Evolutionary conservation across 78 protist genomes (phyloP).

Genomic region (Protostelium mycophagum): DNA sequence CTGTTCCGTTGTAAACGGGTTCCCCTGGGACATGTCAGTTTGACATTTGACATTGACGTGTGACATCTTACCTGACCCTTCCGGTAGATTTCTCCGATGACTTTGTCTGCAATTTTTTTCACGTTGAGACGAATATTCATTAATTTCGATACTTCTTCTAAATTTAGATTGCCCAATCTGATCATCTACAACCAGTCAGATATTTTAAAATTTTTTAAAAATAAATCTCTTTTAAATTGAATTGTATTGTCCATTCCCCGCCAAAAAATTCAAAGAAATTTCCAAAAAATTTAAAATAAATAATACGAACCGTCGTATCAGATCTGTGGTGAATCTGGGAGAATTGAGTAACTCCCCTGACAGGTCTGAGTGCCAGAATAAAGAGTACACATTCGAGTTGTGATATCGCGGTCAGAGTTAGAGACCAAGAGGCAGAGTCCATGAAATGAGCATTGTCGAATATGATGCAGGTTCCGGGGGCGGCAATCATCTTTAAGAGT

Average conservation of each 20-base stretch:
- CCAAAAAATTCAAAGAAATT: neutral
- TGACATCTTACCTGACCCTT: too few relatives aligned
- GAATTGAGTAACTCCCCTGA: conserved; percentile 30
- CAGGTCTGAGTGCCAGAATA: conserved; percentile 32
- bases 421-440: conserved; percentile 55
- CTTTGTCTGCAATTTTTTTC: neutral
- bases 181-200: neutral
- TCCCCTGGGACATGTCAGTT: too few relatives aligned
- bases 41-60: too few relatives aligned
- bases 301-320: neutral
- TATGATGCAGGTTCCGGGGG: conserved; percentile 24
- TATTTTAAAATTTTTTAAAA: neutral
- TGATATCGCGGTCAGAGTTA: conserved; percentile 12
- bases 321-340: conserved; percentile 7
- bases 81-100: neutral
- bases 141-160: neutral
- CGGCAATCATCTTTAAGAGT: neutral
- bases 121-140: neutral
- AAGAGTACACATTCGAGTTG: conserved; percentile 22
- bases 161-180: neutral
- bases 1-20: neutral
- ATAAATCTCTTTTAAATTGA: neutral
- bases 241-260: neutral
- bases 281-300: conserved; percentile 3
- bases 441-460: conserved; percentile 63